Conservation (phyloP, 345 rosid species). For the Heritiera littoralis region DNA sequence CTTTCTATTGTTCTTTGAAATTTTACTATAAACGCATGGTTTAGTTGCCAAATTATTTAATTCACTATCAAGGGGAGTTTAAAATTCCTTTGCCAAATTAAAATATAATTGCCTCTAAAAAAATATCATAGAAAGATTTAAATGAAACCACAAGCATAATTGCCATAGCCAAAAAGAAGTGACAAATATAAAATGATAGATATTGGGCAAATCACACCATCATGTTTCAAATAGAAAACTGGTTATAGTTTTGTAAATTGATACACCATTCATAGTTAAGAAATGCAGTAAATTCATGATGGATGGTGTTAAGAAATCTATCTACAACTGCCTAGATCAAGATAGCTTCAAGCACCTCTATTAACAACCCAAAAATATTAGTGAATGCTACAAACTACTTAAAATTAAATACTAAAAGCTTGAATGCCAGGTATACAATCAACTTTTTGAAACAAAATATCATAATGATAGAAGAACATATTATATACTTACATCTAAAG, state of each 20-base stretch:
- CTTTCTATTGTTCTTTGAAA: background rate
- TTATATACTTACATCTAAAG: constrained; percentile 55
- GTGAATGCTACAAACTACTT: constrained; percentile 10
- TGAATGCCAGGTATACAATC: constrained; percentile 7
- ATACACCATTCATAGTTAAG: background rate
- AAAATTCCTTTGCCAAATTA: background rate
- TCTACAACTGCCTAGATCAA: background rate
- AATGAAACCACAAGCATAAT: background rate
- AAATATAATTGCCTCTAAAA: background rate
- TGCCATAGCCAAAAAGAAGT: background rate
- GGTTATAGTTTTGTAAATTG: background rate
- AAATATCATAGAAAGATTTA: background rate
- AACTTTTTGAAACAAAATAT: constrained; percentile 3
- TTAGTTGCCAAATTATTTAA: background rate
- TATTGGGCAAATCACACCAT: background rate
- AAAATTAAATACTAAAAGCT: constrained; percentile 2
- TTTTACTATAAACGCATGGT: background rate
- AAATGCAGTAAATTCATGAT: background rate
- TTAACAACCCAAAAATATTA: background rate
- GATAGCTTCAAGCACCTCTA: background rate
- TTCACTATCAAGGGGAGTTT: background rate
- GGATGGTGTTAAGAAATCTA: background rate
- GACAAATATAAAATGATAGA: background rate
- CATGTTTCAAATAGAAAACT: constrained; percentile 2
- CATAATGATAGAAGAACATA: background rate